These are phyloP conservation scores for Hyphodiscus hymeniophilus DNA, from an alignment of 495 filamentous ascomycete species.

Conservation along the genomic window DNA sequence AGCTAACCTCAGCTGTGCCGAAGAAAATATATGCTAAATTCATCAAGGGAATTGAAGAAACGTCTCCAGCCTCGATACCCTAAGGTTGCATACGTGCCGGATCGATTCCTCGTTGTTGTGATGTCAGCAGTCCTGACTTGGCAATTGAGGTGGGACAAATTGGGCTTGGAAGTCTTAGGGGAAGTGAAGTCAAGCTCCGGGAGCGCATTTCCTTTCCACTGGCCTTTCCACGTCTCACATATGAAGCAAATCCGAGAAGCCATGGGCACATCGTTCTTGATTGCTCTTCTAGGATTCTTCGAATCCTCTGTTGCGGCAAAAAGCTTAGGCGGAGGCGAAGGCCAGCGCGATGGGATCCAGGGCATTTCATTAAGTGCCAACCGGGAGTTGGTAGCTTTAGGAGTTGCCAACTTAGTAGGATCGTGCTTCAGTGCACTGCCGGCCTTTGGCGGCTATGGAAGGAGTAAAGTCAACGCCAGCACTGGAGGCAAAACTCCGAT, in stretches of 20 bases:
- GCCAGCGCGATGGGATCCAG: conserved; percentile 53
- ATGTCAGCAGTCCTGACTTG: conserved; percentile 75
- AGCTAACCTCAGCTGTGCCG: background rate
- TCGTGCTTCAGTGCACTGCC: conserved; percentile 86
- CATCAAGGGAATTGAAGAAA: conserved; percentile 60
- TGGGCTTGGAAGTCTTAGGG: conserved; percentile 78
- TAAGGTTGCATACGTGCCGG: conserved; percentile 79
- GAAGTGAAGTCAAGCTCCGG: conserved; percentile 62
- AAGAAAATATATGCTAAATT: conserved; percentile 10
- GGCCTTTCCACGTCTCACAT: conserved; percentile 68
- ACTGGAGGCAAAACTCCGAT: conserved; percentile 92
- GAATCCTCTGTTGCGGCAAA: conserved; percentile 98
- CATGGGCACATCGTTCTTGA: conserved; percentile 86
- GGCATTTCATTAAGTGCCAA: conserved; percentile 82
- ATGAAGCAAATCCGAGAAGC: conserved; percentile 79
- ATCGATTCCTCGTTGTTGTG: conserved; percentile 87
- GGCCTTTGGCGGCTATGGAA: conserved; percentile 91
- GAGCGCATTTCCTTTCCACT: conserved; percentile 67
- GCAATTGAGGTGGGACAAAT: conserved; percentile 67
- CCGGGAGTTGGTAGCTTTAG: conserved; percentile 87
- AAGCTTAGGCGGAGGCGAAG: conserved; percentile 56
- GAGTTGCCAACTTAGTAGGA: conserved; percentile 83
- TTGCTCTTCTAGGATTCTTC: conserved; percentile 94
- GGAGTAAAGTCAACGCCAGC: conserved; percentile 88
- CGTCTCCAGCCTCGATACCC: conserved; percentile 75